A percentile compares a stretch with the other conserved stretches of the same genome.
Conservation (phyloP, 345 rosid species). For the Aquilaria sinensis region DNA sequence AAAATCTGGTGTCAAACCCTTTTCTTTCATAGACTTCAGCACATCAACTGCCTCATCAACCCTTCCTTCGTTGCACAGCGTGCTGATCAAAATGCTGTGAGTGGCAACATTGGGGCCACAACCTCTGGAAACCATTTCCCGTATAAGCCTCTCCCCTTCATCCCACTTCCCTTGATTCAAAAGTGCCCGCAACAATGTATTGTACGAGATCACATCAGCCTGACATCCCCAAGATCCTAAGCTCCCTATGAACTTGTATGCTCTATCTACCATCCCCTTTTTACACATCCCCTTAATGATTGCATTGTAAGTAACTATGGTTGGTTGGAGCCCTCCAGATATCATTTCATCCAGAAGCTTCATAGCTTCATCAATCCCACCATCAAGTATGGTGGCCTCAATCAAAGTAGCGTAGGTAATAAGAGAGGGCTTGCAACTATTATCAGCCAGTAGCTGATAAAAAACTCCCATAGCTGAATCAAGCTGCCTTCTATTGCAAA, state of each 20-base stretch:
- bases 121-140: constrained; percentile 50
- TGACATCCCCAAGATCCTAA: constrained; percentile 45
- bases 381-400: constrained; percentile 58
- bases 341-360: constrained; percentile 86
- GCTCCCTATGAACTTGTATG: constrained; percentile 48
- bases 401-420: constrained; percentile 82
- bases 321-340: constrained; percentile 52
- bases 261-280: constrained; percentile 50
- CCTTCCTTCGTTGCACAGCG: constrained; percentile 60
- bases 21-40: constrained; percentile 48
- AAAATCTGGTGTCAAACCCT: constrained; percentile 60
- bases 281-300: constrained; percentile 78
- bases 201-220: constrained; percentile 69
- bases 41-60: constrained; percentile 55
- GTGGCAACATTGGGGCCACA: constrained; percentile 65
- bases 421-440: constrained; percentile 52
- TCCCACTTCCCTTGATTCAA: constrained; percentile 67
- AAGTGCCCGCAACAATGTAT: constrained; percentile 52
- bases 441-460: constrained; percentile 50
- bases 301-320: constrained; percentile 63
- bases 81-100: constrained; percentile 62
- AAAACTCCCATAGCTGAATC: constrained; percentile 55
- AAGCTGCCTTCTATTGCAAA: constrained; percentile 64
- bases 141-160: constrained; percentile 54
- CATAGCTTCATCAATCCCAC: constrained; percentile 58